Evolutionary conservation across 495 filamentous ascomycete species (phyloP).

Genomic region (Glutinoglossum americanum): DNA sequence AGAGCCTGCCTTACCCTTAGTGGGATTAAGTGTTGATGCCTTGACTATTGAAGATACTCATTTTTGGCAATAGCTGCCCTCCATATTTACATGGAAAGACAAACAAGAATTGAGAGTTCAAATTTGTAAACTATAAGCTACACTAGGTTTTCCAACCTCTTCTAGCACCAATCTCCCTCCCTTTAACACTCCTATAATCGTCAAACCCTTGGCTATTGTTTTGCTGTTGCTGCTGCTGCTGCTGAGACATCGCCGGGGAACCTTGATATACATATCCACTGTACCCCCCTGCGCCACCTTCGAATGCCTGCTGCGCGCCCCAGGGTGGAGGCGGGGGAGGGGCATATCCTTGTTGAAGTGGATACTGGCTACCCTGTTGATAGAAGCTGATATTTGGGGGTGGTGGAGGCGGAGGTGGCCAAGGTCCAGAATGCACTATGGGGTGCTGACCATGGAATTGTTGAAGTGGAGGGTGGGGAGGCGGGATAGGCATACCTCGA

Average conservation of each 20-base stretch:
- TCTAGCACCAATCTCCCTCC: background rate
- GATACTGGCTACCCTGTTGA: background rate
- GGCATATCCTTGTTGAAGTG: background rate
- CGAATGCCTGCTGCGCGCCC: background rate
- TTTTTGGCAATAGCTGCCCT: too few species aligned
- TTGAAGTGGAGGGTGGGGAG: background rate
- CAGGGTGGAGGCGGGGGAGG: background rate
- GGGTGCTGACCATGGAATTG: background rate
- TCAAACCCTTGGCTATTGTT: background rate
- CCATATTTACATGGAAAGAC: too few species aligned
- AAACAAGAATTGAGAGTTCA: too few species aligned
- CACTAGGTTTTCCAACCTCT: background rate
- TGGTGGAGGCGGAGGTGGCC: background rate
- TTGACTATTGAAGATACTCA: too few species aligned
- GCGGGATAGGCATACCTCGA: background rate
- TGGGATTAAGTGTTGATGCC: too few species aligned
- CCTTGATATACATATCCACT: background rate
- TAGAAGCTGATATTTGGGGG: background rate
- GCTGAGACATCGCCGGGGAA: background rate
- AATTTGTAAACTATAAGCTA: background rate
- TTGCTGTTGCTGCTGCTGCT: background rate
- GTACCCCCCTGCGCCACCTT: background rate
- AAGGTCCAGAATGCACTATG: background rate
- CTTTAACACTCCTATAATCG: background rate
- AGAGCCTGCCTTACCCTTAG: too few species aligned